Base-by-base conservation (phyloP, 345 rosid genomes). In the Lumnitzera littorea region DNA sequence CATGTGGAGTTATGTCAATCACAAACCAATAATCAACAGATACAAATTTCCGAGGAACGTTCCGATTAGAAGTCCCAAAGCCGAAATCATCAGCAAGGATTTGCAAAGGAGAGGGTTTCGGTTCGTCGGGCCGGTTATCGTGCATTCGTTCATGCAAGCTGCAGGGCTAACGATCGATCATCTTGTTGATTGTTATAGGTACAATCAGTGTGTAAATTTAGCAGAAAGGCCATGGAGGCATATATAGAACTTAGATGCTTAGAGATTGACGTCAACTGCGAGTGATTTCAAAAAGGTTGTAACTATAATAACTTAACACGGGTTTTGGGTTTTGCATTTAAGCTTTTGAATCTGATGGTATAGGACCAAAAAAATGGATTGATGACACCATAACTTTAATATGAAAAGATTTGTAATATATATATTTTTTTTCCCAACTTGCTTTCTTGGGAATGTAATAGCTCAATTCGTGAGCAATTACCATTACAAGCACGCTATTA, bases 151-250 rank as follows among this genome's bases (percentile, higher is more conserved):
- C 73, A 87, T 90, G 91, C 99, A 94, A 50, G 97, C 95, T 11
- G 96, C 97, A 3, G 99, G 99, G 20, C 48, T 90, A 62, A 84
- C 91, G 0, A 90, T 90, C 3, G 99, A 90, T 61, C 99, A 94
- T 65, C 87, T 90, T 13, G 85, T 86, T 10, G 91, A 90, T 70
- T 90, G 97, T 63, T 94, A 73, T 66, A 76, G 99, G 69, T 81
- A 87, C 46, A 57, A 55, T 55, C 92, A 94, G 48, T 94, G 99
- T 69, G 84, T 88, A 12, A 73, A 79, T 61, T 91, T 81, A 4
- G 91, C 97, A 27, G 95, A 90, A 61, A 78, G 97, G 29, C 99
- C 97, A 8, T 88, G 97, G 96, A 84, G 96, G 58, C 96, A 87
- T 60, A 82, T 85, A 55, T 89, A 60, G 78, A 53, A 16, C 4